Evolutionary conservation across 768 basidiomycete genomes (phyloP), one percentile per base, ranked within the genome.

Genomic region (Phaeotremella skinneri): DNA sequence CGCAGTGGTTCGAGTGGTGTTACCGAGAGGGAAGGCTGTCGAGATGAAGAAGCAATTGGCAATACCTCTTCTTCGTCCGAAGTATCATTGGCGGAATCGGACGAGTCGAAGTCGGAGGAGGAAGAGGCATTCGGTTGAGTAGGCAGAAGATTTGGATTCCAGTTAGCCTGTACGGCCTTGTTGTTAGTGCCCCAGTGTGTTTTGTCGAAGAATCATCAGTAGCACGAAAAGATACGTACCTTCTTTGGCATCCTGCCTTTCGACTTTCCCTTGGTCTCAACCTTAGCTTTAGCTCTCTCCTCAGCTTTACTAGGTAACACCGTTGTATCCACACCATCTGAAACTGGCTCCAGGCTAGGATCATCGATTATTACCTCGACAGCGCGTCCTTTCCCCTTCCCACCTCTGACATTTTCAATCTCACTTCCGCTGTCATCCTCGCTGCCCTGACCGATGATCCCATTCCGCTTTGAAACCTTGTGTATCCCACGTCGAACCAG

Each of bases 401-500:
- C 42, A 70, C 68, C 6, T 77, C 78, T 17, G 74, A 65, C 68
- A 3, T 37, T 29, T 3, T 60, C 62, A 14, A 23, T 34, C 21
- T 55, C 61, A 26, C 66, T 53, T 14, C 57, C 69, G 7, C 71
- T 70, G 21, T 67, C 70, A 17, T 62, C 63, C 11, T 59, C 59
- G 16, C 48, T 56, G 11, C 39, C 42, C 4, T 60, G 69, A 4
- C 49, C 61, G 25, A 61, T 50, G 26, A 25, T 42, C 13, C 31
- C 59, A 50, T 63, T 41, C 30, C 59, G 48, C 32, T 60, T 59
- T 16, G 37, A 26, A 31, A 68, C 26, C 51, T 53, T 59, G n/a
- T 68, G 66, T 47, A 72, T 67, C 1, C 74, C 76, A 49, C 68
- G 52, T 42, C 76, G 42, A n/a, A 77, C 76, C 25, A 71, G 49